Base-by-base conservation (phyloP, 768 basidiomycete genomes). In the Collybiopsis confluens region DNA sequence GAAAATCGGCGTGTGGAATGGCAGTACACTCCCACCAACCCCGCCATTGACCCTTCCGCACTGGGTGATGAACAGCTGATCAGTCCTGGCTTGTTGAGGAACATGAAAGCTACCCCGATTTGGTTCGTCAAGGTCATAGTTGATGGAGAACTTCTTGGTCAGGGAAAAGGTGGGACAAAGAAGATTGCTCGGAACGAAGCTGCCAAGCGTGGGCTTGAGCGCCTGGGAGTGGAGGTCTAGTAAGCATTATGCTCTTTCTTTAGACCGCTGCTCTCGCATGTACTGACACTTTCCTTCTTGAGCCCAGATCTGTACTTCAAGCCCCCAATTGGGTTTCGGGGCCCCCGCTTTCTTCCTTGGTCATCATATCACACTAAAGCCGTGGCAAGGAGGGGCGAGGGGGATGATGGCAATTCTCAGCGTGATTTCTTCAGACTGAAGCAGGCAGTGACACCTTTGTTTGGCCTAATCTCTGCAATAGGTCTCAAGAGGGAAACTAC, bases 161-260 rank as follows among this genome's bases (percentile, higher is more conserved):
- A 64, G 11, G 90, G 90, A 1, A 75, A 70, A 52, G 90, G 88
- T 9, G 80, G 77, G 58, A 90, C 87, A 38, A 92, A 92, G 77
- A 88, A 85, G 65, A 78, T 80, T 1, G 90, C 90, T 1, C 76
- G 85, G 63, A 90, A 90, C 62, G 89, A 89, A 63, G 90, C 90
- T 4, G 90, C 90, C 27, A 90, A 88, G 66, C 72, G 82, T 59
- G 89, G 87, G 2, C 72, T 91, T 57, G 65, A 72, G 62, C 76
- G 69, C 54, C 59, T 91, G 65, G 85, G 82, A 2, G 73, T 88
- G 44, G 56, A 70, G 38, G 80, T 82, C 45, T 79, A 68, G 77
- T 76, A 63, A 69, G 77, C 74, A 8, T 23, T 4, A 27, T 23
- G 10, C 53, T 54, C 26, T 49, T 24, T 21, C 44, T 36, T 40